These are phyloP conservation scores for Colletotrichum tamarilloi DNA, from an alignment of 2,329 filamentous ascomycete genomes.

Conservation along the genomic window DNA sequence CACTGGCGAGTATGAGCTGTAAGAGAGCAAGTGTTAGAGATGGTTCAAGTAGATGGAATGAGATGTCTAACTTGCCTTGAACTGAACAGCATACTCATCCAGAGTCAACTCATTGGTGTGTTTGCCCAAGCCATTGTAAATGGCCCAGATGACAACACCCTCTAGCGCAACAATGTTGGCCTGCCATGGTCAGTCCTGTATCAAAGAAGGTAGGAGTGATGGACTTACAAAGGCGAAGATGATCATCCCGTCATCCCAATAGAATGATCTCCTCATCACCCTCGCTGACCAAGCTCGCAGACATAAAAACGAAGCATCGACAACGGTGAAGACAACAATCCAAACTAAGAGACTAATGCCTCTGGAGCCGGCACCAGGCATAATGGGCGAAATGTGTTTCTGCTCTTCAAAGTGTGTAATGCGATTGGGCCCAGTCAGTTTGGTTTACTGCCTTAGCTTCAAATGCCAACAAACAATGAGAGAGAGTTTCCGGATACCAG, in stretches of 20 bases:
- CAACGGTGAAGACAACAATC: conserved; percentile 36
- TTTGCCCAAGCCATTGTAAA: conserved; percentile 40
- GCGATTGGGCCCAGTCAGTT: background rate
- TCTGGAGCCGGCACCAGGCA: conserved; percentile 27
- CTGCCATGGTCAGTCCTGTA: conserved; percentile 22
- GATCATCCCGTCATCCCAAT: conserved; percentile 38
- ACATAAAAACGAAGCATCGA: conserved; percentile 31
- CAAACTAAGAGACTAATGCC: conserved; percentile 27
- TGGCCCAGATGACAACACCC: conserved; percentile 39
- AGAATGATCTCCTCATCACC: conserved; percentile 36
- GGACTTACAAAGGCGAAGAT: conserved; percentile 39
- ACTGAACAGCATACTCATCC: conserved; percentile 19
- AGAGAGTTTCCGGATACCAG: background rate
- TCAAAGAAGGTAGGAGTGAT: background rate
- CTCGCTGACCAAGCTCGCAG: conserved; percentile 40
- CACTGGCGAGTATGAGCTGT: conserved; percentile 40
- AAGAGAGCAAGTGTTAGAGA: background rate
- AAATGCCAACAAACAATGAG: background rate
- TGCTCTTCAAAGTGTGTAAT: background rate
- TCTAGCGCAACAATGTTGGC: conserved; percentile 30
- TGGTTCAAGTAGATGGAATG: too few species aligned
- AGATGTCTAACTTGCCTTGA: conserved; percentile 10
- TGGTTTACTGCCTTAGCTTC: background rate
- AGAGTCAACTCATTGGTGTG: conserved; percentile 33
- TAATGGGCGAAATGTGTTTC: background rate